These are phyloP conservation scores for Globisporangium radiosum DNA, from an alignment of 352 stramenopile species.

Conservation along the genomic window DNA sequence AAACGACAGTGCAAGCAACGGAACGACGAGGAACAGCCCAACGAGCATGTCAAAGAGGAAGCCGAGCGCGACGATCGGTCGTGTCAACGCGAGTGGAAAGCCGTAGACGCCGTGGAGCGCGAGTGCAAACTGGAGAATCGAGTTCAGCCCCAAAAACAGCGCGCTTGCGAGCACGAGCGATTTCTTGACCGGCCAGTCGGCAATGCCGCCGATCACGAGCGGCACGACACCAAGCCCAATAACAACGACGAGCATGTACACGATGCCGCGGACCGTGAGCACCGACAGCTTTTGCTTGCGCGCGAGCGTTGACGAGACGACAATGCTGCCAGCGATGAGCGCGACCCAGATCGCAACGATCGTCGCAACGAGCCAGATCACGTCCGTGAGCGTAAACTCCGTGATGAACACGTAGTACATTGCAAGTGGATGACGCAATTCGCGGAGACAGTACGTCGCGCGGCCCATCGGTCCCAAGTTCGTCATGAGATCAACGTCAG, in stretches of 20 bases:
- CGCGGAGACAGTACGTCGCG: constrained; percentile 72
- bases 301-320: constrained; percentile 37
- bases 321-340: constrained; percentile 47
- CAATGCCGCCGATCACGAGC: constrained; percentile 44
- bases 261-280: constrained; percentile 46
- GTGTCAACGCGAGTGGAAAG: constrained; percentile 59
- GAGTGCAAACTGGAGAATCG: constrained; percentile 65
- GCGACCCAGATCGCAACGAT: constrained; percentile 44
- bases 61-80: constrained; percentile 60
- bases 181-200: constrained; percentile 55
- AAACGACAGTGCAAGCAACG: constrained; percentile 63
- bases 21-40: constrained; percentile 70
- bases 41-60: constrained; percentile 87
- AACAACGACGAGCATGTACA: constrained; percentile 72
- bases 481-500: constrained; percentile 63
- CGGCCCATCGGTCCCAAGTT: constrained; percentile 61
- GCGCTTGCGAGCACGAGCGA: constrained; percentile 60
- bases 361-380: constrained; percentile 37
- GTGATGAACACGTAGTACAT: constrained; percentile 83
- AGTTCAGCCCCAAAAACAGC: constrained; percentile 64
- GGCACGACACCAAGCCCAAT: constrained; percentile 47
- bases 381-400: constrained; percentile 44
- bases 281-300: constrained; percentile 56
- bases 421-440: constrained; percentile 65
- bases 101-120: constrained; percentile 61